A percentile compares a stretch with the other conserved stretches of the same genome.
Conservation (phyloP, 2,329 filamentous ascomycete species). For the Immersiporthe knoxdaviesiana region DNA sequence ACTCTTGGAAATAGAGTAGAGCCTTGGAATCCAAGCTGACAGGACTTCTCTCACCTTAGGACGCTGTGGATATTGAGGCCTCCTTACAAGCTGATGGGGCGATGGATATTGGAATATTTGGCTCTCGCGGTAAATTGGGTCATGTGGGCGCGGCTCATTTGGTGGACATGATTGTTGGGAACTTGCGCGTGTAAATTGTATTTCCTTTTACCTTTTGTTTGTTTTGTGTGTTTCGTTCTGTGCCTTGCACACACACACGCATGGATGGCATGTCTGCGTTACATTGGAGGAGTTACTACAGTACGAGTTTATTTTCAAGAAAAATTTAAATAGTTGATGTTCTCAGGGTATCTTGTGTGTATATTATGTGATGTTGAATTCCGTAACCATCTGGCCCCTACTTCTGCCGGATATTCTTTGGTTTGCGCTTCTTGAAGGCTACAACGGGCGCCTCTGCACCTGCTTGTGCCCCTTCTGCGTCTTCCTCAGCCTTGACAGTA, state of each 20-base stretch:
- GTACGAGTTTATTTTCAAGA: too few species aligned
- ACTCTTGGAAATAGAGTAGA: background rate
- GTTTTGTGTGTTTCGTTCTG: background rate
- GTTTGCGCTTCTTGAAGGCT: constrained; percentile 80
- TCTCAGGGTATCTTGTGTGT: background rate
- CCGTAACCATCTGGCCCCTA: constrained; percentile 35
- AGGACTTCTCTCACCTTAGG: constrained; percentile 33
- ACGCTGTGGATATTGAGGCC: constrained; percentile 47
- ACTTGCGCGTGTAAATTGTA: constrained; percentile 11
- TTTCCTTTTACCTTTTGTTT: background rate
- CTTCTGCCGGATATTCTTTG: constrained; percentile 66
- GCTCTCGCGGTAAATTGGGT: constrained; percentile 29
- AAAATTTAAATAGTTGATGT: too few species aligned
- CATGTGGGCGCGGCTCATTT: constrained; percentile 15
- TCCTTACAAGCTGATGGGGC: constrained; percentile 36
- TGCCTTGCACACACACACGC: background rate
- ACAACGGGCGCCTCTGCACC: constrained; percentile 48
- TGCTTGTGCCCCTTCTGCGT: constrained; percentile 26
- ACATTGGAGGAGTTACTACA: background rate
- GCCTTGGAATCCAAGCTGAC: constrained; percentile 18
- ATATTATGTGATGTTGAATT: background rate
- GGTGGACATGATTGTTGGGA: constrained; percentile 14
- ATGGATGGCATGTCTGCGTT: background rate
- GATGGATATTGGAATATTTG: constrained; percentile 48
- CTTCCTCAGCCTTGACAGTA: constrained; percentile 37